Base-by-base conservation (phyloP, 78 protist species). In the Cavenderia fasciculata region DNA sequence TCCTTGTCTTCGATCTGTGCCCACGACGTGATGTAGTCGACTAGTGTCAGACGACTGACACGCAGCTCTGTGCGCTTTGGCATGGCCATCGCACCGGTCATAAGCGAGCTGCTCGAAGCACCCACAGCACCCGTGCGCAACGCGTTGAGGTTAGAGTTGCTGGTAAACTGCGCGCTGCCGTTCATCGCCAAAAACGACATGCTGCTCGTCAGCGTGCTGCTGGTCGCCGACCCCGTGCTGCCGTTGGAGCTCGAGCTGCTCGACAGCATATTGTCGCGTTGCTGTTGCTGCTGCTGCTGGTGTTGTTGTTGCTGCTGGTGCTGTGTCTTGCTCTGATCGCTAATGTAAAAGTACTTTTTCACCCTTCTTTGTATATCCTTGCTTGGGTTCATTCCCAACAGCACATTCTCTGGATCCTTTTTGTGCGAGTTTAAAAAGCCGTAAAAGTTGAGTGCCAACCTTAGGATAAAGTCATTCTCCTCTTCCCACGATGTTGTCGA, bases 301-400 rank as follows among this genome's bases (percentile, higher is more conserved):
- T n/a, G 65, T 8, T 59, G 34, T 10, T n/a, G 18, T 10, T 72
- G 33, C 8, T 59, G 65, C 16, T 59, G 11, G 31, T 11, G n/a
- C 29, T 62, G 70, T 62, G 19, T 25, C 14, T 27, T 4, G 10
- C 11, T 62, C 49, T 31, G 8, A 4, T 29, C 11, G 5, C 38
- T 18, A 47, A 63, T 18, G 44, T 82, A 82, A 41, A 82, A 82
- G 36, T 82, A 43, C 76, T 82, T 65, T 68, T 82, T 82, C n/a
- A 72, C 61, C 6, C 78, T 49, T 38, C 90, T 29, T 54, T 82
- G 90, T 34, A 68, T 68, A 27, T 82, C 90, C 57, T 82, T 82
- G 25, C 61, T 40, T 3, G 78, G 78, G 0, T 76, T 82, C 71
- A 63, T 63, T 16, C 90, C 90, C 2, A 82, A 41, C n/a, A 82